Percentiles rank a stretch among this genome's conserved stretches.
Evolutionary conservation across 164 flowering plant species (phyloP).

Genomic region (Annona cherimola): DNA sequence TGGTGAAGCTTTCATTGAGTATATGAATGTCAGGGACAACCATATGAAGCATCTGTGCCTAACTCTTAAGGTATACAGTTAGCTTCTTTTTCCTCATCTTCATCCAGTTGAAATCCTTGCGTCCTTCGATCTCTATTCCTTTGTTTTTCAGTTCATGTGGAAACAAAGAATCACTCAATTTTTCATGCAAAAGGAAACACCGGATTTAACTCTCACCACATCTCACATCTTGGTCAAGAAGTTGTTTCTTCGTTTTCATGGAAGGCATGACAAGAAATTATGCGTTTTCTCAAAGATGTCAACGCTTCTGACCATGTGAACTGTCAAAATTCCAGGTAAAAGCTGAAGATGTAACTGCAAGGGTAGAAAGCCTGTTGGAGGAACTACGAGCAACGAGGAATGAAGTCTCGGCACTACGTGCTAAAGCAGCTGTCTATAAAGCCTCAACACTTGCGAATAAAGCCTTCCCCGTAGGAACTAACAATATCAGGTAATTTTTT

Average conservation of each 20-base stretch:
- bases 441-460: constrained; percentile 63
- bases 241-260: not conserved
- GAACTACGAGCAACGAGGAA: constrained; percentile 62
- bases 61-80: constrained; percentile 55
- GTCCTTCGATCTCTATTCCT: not conserved
- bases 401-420: constrained; percentile 67
- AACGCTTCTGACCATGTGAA: not conserved
- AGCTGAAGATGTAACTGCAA: constrained; percentile 75
- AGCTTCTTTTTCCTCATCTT: not conserved
- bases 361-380: constrained; percentile 78
- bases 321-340: constrained; percentile 46
- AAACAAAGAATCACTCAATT: not conserved
- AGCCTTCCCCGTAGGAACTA: constrained; percentile 58
- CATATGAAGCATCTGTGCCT: constrained; percentile 71
- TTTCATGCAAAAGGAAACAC: not conserved
- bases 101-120: not conserved
- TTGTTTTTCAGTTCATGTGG: not conserved
- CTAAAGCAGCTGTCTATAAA: constrained; percentile 72
- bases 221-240: not conserved
- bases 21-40: constrained; percentile 52
- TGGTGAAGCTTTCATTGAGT: constrained; percentile 80
- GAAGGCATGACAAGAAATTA: not conserved
- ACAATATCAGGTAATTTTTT: constrained; percentile 43
- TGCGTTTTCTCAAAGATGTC: not conserved
- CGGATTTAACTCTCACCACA: not conserved